Conservation (phyloP, 2,329 filamentous ascomycete genomes). For the Colletotrichum costaricense region DNA sequence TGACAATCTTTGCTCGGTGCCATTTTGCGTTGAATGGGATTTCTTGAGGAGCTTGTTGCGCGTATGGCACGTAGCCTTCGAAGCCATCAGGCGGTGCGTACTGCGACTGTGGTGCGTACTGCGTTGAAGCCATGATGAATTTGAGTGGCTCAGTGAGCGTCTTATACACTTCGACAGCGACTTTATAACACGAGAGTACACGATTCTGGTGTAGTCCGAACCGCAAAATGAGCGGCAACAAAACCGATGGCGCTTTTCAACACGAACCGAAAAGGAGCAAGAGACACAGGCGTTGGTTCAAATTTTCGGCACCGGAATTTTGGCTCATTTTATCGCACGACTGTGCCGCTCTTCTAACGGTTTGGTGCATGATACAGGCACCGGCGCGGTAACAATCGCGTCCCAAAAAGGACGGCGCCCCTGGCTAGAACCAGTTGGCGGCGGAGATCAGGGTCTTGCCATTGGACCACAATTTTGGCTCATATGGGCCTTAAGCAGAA, state of each 20-base stretch:
- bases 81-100: constrained; percentile 2
- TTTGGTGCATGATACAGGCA: constrained; percentile 1
- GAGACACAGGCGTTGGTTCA: neutral
- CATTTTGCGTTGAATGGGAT: constrained; percentile 37
- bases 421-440: neutral
- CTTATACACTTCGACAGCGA: neutral
- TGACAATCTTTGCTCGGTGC: constrained; percentile 44
- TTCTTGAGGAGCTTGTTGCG: constrained; percentile 1
- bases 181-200: neutral
- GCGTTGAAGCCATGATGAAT: neutral
- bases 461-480: constrained; percentile 13
- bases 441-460: constrained; percentile 10
- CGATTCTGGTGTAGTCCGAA: neutral
- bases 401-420: constrained; percentile 1
- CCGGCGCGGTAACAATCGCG: neutral
- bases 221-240: neutral
- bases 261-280: neutral
- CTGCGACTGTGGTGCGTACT: constrained; percentile 2
- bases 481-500: constrained; percentile 6
- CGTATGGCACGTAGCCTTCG: constrained; percentile 22
- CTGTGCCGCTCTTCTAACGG: constrained; percentile 23
- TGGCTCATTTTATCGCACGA: constrained; percentile 22
- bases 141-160: neutral
- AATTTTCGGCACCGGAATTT: constrained; percentile 8
- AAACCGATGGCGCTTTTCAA: neutral